Evolutionary conservation across 441 rosid species (phyloP), one percentile per base, ranked within the genome.

Genomic region (Euphorbia celastroides): DNA sequence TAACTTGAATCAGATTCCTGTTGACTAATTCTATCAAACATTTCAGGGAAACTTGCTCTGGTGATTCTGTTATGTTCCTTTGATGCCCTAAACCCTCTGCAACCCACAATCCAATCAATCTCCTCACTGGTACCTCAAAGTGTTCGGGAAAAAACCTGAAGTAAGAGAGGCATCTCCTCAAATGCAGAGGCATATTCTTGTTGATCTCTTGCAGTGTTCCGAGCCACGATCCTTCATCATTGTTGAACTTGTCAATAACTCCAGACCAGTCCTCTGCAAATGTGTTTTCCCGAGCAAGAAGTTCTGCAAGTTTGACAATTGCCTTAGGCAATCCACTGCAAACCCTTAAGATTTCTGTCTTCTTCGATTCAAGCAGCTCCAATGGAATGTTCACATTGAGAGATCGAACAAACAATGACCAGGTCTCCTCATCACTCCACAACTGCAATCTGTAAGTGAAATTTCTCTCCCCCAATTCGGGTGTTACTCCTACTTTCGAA

Each of bases 121-220:
- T 69, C 57, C 73, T 74, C 20, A 22, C 73, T 5, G 73, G 66
- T 62, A 69, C 46, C 5, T 65, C 63, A 50, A 9, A 69, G 34
- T 44, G 28, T 23, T 69, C 23, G 20, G 51, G 70, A n/a, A 74
- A 74, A 8, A 74, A 44, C n/a, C 52, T 55, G 36, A 65, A 65
- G 50, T 74, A 69, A 36, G 44, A 74, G 17, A 74, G 77, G 52
- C 70, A 74, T 60, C 50, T 67, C 67, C 61, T 74, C 61, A 74
- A 30, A 20, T 64, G 52, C 28, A 52, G 60, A 17, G 70, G 67
- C 73, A 74, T 52, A 17, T 38, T 60, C 60, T 64, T 61, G 51
- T 32, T 56, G 20, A 64, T 50, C 31, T 64, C 62, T 12, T 44
- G 42, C 51, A 69, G 69, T 13, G 41, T 38, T 16, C 60, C 41